Percentiles rank a stretch among this genome's conserved stretches.
Evolutionary conservation across 2,329 filamentous ascomycete species (phyloP).

Genomic region (Verticillium longisporum): DNA sequence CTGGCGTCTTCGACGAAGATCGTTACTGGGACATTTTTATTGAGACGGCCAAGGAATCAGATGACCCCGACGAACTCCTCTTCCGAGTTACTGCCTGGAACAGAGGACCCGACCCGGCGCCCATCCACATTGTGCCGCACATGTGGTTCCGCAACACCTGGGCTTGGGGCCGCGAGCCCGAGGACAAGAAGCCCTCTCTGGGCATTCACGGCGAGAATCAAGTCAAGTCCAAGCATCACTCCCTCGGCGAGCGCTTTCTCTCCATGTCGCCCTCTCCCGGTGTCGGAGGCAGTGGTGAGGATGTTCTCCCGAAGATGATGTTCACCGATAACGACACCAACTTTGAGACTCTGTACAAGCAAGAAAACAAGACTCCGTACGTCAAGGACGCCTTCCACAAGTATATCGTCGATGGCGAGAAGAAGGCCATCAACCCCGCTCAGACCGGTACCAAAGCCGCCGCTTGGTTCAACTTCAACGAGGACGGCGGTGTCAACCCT

Average conservation of each 20-base stretch:
- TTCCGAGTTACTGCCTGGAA: slow-evolving; percentile 98
- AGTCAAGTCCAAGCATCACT: slow-evolving; percentile 69
- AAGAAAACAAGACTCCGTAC: slow-evolving; percentile 72
- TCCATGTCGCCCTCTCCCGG: slow-evolving; percentile 87
- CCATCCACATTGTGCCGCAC: slow-evolving; percentile 88
- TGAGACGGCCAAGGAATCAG: slow-evolving; percentile 89
- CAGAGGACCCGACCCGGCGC: slow-evolving; percentile 81
- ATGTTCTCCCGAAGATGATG: slow-evolving; percentile 77
- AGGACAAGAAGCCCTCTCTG: slow-evolving; percentile 75
- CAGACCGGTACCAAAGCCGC: slow-evolving; percentile 79
- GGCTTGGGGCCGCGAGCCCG: slow-evolving; percentile 80
- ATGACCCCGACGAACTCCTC: slow-evolving; percentile 83
- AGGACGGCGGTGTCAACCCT: slow-evolving; percentile 77
- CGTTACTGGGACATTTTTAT: slow-evolving; percentile 97
- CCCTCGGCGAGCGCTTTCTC: slow-evolving; percentile 75
- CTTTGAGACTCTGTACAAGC: slow-evolving; percentile 66
- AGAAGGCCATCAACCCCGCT: slow-evolving; percentile 73
- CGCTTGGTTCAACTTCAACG: slow-evolving; percentile 89
- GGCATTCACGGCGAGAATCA: slow-evolving; percentile 57
- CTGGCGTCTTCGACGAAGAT: slow-evolving; percentile 79
- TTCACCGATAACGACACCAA: slow-evolving; percentile 98
- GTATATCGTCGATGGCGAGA: slow-evolving; percentile 75
- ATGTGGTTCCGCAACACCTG: slow-evolving; percentile 98
- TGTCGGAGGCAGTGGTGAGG: slow-evolving; percentile 67
- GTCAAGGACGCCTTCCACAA: slow-evolving; percentile 96